Conservation (phyloP, 352 stramenopile genomes). For the Pelagophyceae sp. region DNA sequence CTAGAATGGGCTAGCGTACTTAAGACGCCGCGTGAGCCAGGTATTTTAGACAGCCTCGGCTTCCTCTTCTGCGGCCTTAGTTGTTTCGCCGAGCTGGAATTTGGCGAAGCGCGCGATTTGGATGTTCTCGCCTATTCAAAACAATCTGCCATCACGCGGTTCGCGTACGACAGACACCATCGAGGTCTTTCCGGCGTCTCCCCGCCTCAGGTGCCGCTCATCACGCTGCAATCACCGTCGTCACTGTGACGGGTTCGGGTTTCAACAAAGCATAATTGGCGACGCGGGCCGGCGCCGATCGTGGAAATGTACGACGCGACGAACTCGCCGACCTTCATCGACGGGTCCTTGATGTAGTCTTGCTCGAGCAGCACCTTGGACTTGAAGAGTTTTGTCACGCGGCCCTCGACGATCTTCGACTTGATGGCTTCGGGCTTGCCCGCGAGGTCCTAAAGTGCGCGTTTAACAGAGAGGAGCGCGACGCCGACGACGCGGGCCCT, state of each 20-base stretch:
- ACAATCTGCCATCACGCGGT: too few relatives aligned
- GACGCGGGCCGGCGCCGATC: too few relatives aligned
- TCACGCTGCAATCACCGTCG: too few relatives aligned
- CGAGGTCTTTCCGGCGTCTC: too few relatives aligned
- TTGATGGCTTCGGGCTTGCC: constrained; percentile 18
- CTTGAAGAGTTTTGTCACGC: constrained; percentile 18
- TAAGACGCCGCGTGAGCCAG: too few relatives aligned
- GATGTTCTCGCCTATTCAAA: constrained; percentile 23
- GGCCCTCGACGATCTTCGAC: constrained; percentile 29
- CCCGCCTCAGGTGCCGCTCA: too few relatives aligned
- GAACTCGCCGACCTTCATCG: constrained; percentile 9
- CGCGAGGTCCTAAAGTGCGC: constrained; percentile 22
- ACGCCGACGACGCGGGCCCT: background rate
- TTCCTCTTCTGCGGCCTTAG: background rate
- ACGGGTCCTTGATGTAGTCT: constrained; percentile 7
- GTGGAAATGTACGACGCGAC: constrained; percentile 9
- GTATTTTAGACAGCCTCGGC: background rate
- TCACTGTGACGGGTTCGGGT: too few relatives aligned
- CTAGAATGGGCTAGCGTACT: too few relatives aligned
- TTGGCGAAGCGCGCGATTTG: constrained; percentile 9
- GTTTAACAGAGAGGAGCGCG: too few relatives aligned
- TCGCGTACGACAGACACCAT: too few relatives aligned
- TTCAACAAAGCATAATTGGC: too few relatives aligned
- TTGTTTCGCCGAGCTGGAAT: background rate
- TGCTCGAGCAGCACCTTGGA: constrained; percentile 3